A percentile compares a stretch with the other conserved stretches of the same genome.
phyloP scores from a whole-genome alignment of 345 rosid genomes.

The Brassica napus region DNA sequence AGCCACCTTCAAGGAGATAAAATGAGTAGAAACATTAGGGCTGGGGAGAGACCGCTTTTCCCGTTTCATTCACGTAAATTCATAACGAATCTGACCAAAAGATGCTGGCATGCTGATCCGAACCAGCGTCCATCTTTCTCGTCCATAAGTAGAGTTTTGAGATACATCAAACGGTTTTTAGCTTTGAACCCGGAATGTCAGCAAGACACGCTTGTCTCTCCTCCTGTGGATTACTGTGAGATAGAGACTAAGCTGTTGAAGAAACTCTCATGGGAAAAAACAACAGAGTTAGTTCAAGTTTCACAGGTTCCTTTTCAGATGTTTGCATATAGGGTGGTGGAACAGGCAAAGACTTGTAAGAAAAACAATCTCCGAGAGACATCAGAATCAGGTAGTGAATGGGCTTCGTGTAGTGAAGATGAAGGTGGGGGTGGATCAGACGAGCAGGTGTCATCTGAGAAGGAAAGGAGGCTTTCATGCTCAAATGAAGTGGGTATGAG shows the following conservation, averaged over 20 bases:
- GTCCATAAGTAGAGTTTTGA: constrained; percentile 70
- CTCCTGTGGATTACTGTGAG: constrained; percentile 63
- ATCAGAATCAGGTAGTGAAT: constrained; percentile 90
- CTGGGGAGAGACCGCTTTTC: constrained; percentile 88
- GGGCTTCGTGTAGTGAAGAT: constrained; percentile 72
- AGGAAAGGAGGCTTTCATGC: constrained; percentile 47
- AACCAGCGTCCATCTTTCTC: constrained; percentile 68
- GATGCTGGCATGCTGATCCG: constrained; percentile 83
- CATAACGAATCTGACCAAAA: constrained; percentile 65
- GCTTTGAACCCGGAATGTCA: constrained; percentile 60
- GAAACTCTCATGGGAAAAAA: constrained; percentile 50
- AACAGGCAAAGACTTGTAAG: constrained; percentile 48
- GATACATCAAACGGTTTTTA: constrained; percentile 64
- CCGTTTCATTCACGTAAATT: constrained; percentile 72
- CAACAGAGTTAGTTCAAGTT: constrained; percentile 36
- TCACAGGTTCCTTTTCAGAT: constrained; percentile 77
- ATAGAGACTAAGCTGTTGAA: constrained; percentile 57
- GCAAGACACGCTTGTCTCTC: constrained; percentile 49
- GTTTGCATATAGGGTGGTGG: constrained; percentile 69
- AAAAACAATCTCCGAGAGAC: constrained; percentile 41
- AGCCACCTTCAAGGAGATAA: constrained; percentile 87
- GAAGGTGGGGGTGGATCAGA: constrained; percentile 27
- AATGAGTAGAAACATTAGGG: constrained; percentile 80
- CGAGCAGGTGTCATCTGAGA: constrained; percentile 39
- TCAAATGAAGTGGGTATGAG: constrained; percentile 30